Percentiles rank a stretch among this genome's conserved stretches.
phyloP scores from a whole-genome alignment of 2,329 filamentous ascomycete species.

The Exserohilum rostratum region DNA sequence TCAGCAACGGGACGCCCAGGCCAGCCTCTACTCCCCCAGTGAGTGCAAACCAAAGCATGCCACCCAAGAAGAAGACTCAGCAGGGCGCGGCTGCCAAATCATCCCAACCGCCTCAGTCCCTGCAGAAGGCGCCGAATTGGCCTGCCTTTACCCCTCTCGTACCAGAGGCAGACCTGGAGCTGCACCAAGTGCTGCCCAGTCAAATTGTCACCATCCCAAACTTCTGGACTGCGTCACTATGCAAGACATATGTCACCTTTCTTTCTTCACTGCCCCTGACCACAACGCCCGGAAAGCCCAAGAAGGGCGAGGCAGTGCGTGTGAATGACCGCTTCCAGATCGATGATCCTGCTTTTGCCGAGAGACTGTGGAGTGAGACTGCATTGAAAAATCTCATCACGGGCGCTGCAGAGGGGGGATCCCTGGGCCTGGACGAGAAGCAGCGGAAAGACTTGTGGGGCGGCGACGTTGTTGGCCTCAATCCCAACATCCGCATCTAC shows the following conservation, averaged over 20 bases:
- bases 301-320: constrained; percentile 78
- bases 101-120: constrained; percentile 1
- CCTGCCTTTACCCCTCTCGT: constrained; percentile 72
- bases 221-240: constrained; percentile 77
- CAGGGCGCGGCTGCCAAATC: constrained; percentile 7
- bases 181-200: constrained; percentile 62
- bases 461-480: constrained; percentile 81
- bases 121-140: constrained; percentile 63
- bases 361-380: constrained; percentile 76
- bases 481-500: constrained; percentile 88
- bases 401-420: constrained; percentile 44
- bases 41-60: too few species aligned
- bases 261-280: constrained; percentile 71
- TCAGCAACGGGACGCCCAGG: too few species aligned
- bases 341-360: constrained; percentile 75
- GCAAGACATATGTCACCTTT: constrained; percentile 77
- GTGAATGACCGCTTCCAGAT: constrained; percentile 92
- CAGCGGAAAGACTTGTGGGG: constrained; percentile 66
- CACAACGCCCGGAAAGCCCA: constrained; percentile 80
- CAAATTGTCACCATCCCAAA: constrained; percentile 77
- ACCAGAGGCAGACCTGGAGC: constrained; percentile 67
- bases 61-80: constrained; percentile 39
- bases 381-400: constrained; percentile 68
- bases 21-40: too few species aligned
- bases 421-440: constrained; percentile 34